Evolutionary conservation across 768 basidiomycete genomes (phyloP), one percentile per base, ranked within the genome.

Genomic region (Psilocybe sp.): DNA sequence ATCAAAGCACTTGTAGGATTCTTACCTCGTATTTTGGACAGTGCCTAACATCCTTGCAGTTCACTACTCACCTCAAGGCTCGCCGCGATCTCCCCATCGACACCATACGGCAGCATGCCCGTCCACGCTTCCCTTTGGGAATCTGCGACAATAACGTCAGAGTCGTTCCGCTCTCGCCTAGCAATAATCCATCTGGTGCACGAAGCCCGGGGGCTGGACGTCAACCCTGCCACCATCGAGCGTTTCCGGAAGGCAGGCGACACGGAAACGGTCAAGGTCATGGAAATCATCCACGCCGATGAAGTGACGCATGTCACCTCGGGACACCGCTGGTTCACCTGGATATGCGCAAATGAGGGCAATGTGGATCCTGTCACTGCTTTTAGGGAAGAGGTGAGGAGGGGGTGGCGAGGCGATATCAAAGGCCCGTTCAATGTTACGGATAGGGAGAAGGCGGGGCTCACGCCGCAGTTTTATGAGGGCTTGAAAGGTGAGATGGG

Each of bases 181-280:
- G 87, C 87, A 1, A 91, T 92, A 64, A 88, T 94, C 58, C 89
- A 91, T 57, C 80, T 92, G 13, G 88, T 92, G 1, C 89, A 90
- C 62, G 89, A 92, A 71, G 89, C 89, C 2, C 71, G 89, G 20
- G 90, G 90, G 4, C 72, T 93, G 14, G 91, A 92, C 66, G 85
- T 91, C 46, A 92, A 93, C 60, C 91, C 89, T 0, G 75, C 74
- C 16, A 90, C 88, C 5, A 90, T 93, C 47, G 84, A 80, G 53
- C 79, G 82, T 47, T 88, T 90, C 59, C 70, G 79, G 5, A 74
- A 77, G 34, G 83, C 83, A 11, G 82, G 84, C 15, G 88, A 90
- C 60, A 51, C 50, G 33, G 85, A 86, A 47, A 87, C 80, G 38
- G 85, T 89, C 38, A 65, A 73, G 13, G 79, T 80, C 23, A 76